phyloP scores from a whole-genome alignment of 2,329 filamentous ascomycete species.

The Diplodia sapinea region DNA sequence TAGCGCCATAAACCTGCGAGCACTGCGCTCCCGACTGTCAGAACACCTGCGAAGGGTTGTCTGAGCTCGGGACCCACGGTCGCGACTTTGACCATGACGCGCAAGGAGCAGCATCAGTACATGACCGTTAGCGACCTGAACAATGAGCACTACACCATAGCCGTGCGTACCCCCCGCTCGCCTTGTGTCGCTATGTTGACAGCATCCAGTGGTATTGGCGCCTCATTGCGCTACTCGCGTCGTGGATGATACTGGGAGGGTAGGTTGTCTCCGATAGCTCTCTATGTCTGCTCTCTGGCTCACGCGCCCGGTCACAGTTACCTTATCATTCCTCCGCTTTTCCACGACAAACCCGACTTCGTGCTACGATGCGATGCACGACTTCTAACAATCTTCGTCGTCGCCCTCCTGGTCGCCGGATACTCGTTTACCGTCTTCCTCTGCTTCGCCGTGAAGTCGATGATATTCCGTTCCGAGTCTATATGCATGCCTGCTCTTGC shows the following conservation, averaged over 20 bases:
- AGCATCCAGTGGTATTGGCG: slow-evolving; percentile 56
- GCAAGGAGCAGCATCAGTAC: slow-evolving; percentile 25
- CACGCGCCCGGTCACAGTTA: slow-evolving; percentile 46
- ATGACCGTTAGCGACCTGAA: slow-evolving; percentile 31
- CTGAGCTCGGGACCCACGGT: neutral
- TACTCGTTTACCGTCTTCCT: slow-evolving; percentile 57
- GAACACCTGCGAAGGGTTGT: neutral
- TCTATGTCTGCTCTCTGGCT: slow-evolving; percentile 31
- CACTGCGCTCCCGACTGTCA: slow-evolving; percentile 2
- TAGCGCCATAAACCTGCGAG: slow-evolving; percentile 18
- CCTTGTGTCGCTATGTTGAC: neutral
- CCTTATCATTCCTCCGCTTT: slow-evolving; percentile 57
- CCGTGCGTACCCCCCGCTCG: slow-evolving; percentile 17
- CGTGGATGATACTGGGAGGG: slow-evolving; percentile 58
- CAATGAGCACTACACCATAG: slow-evolving; percentile 30
- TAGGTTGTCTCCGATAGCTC: slow-evolving; percentile 38
- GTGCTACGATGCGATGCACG: slow-evolving; percentile 48
- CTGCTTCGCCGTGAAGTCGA: slow-evolving; percentile 54
- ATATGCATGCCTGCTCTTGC: slow-evolving; percentile 55
- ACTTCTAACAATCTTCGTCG: slow-evolving; percentile 53
- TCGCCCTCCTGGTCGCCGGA: slow-evolving; percentile 55
- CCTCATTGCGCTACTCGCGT: slow-evolving; percentile 50
- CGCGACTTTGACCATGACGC: slow-evolving; percentile 14
- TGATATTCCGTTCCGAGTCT: slow-evolving; percentile 55
- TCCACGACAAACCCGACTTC: slow-evolving; percentile 45